Evolutionary conservation across 441 rosid species (phyloP).

Genomic region (Populus hybrid): DNA sequence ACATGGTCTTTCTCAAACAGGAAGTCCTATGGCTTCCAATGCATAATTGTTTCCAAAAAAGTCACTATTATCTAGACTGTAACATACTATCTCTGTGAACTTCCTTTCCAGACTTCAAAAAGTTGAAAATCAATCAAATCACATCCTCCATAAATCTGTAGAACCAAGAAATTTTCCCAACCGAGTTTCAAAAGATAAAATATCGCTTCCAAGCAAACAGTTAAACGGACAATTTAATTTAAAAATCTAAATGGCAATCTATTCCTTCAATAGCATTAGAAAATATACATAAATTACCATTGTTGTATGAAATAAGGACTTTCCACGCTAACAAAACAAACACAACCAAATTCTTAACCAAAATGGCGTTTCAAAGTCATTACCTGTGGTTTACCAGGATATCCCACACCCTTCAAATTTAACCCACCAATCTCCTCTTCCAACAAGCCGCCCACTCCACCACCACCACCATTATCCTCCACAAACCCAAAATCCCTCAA

Average conservation of each 20-base stretch:
- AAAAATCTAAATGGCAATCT: background rate
- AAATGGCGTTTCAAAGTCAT: background rate
- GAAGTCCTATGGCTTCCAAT: too few species aligned
- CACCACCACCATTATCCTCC: conserved; percentile 28
- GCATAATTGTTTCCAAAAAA: too few species aligned
- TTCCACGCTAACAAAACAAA: background rate
- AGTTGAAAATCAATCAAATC: too few species aligned
- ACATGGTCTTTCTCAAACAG: too few species aligned
- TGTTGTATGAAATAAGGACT: background rate
- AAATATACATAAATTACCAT: background rate
- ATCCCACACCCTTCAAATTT: conserved; percentile 48
- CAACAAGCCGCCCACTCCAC: conserved; percentile 9
- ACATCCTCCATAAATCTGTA: too few species aligned
- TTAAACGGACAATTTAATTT: background rate
- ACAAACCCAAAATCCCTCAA: conserved; percentile 40
- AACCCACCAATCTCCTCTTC: conserved; percentile 54
- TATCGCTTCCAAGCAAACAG: too few species aligned
- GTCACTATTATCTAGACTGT: too few species aligned
- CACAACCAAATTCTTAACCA: background rate
- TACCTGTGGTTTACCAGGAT: conserved; percentile 73
- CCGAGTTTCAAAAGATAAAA: too few species aligned
- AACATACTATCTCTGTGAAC: too few species aligned
- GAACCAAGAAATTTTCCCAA: too few species aligned
- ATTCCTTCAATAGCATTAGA: background rate
- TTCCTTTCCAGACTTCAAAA: too few species aligned